Base-by-base conservation (phyloP, 306 rosid species). In the Begonia masoniana region DNA sequence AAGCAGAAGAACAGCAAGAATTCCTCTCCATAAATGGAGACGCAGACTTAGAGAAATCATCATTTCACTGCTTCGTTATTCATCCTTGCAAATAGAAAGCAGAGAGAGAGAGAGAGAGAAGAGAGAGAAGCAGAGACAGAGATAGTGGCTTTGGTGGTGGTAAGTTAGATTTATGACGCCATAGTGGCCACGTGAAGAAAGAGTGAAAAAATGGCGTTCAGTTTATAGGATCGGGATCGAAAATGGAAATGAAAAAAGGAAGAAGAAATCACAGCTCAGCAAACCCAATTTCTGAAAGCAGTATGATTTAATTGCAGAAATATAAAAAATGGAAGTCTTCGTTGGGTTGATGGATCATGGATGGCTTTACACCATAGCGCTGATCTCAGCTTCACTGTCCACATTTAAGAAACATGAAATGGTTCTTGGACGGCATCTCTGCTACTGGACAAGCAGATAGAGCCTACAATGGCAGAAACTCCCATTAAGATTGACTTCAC, bases 181-280 rank as follows among this genome's bases (percentile, higher is more conserved):
- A 72, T 66, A 59, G 79, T 61, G 64, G 23, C 64, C 88, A 81
- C 71, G 83, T 78, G 82, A 66, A 51, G 61, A 41, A 51, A 65
- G 52, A 57, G 41, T 43, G 26, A 4, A 31, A 31, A 31, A 31
- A 5, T 31, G 39, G 39, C 2, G 39, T 31, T 31, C 39, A 31
- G 39, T 31, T 31, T 31, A 31, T 6, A 31, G 8, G 9, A 5
- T 31, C 8, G 7, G 39, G 39, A 31, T 31, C 16, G 43, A 47
- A 50, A 1, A 10, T 9, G 6, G 4, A 26, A 9, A 47, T 12
- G 5, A 9, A 31, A 52, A 58, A 11, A 17, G 13, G 13, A 13
- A 14, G 43, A 11, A 48, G 55, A 63, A 41, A 64, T 9, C 68
- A 75, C 84, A 74, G 85, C 69, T 74, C 77, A 78, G 62, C 65